These are phyloP conservation scores for Chlorella variabilis DNA, from an alignment of 163 green algal genomes.

Conservation along the genomic window DNA sequence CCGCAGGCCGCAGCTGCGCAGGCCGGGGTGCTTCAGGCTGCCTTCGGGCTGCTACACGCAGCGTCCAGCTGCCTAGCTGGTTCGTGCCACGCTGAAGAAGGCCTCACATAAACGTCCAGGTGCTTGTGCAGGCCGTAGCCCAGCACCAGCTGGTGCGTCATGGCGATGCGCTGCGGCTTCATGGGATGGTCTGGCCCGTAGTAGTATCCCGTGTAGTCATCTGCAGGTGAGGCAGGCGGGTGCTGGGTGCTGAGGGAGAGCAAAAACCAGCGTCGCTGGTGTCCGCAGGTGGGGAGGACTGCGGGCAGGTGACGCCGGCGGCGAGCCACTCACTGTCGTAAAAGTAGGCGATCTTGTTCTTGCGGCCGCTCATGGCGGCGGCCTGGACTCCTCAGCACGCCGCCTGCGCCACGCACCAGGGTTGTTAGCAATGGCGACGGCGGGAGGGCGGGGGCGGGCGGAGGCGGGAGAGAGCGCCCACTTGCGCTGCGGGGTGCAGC, in stretches of 20 bases:
- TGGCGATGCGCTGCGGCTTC: slow-evolving; percentile 95
- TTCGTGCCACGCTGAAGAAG: too few relatives aligned
- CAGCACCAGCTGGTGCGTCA: slow-evolving; percentile 95
- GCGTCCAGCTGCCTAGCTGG: too few relatives aligned
- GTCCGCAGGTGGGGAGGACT: neutral
- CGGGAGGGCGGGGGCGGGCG: too few relatives aligned
- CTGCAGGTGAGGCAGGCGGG: slow-evolving; percentile 49
- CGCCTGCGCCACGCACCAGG: too few relatives aligned
- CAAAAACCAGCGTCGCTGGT: neutral
- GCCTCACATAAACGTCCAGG: slow-evolving; percentile 81
- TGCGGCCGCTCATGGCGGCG: slow-evolving; percentile 8
- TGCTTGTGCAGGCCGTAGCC: slow-evolving; percentile 93
- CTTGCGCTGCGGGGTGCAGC: too few relatives aligned
- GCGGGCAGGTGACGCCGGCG: neutral
- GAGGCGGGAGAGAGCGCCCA: too few relatives aligned
- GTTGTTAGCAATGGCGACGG: too few relatives aligned
- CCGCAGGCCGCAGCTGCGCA: too few relatives aligned
- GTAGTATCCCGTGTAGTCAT: slow-evolving; percentile 88
- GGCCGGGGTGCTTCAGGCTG: too few relatives aligned
- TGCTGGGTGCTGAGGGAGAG: neutral
- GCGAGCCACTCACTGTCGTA: slow-evolving; percentile 58
- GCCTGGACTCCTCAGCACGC: too few relatives aligned
- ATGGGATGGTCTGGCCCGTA: slow-evolving; percentile 98
- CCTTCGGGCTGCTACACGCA: too few relatives aligned
- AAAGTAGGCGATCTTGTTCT: slow-evolving; percentile 61